Conservation (phyloP, 129 eudicot species). For the Solidago caesia region DNA sequence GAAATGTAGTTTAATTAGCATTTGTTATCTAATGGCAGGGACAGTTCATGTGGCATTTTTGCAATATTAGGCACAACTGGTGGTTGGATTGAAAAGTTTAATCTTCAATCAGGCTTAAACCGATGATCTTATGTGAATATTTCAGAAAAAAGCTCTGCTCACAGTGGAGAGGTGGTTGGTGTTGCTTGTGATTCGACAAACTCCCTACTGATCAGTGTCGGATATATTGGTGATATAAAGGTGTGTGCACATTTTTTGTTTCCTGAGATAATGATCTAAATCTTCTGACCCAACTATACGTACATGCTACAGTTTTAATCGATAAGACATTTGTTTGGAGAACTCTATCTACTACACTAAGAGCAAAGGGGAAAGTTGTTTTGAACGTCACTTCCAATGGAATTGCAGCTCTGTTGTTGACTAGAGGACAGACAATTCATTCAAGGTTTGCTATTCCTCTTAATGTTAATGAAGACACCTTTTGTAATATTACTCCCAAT, state of each 20-base stretch:
- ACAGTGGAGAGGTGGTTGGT: constrained; percentile 85
- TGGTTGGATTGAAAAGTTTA: constrained; percentile 95
- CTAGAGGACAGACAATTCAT: no score
- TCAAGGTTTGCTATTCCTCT: no score
- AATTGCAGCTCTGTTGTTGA: no score
- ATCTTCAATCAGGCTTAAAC: constrained; percentile 92
- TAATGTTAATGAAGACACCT: no score
- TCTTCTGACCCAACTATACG: neutral
- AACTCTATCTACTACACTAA: no score
- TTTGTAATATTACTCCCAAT: no score
- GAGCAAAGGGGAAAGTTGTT: no score
- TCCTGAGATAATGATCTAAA: neutral
- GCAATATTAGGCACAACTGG: constrained; percentile 84
- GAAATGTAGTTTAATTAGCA: neutral
- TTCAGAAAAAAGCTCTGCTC: constrained; percentile 57
- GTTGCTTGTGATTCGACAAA: constrained; percentile 96
- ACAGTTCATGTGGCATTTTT: constrained; percentile 90
- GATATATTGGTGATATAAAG: constrained; percentile 85
- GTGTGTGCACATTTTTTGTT: constrained; percentile 22
- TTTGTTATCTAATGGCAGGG: constrained; percentile 43
- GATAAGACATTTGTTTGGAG: no score
- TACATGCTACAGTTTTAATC: neutral
- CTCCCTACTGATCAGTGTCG: constrained; percentile 81
- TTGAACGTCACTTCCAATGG: no score
- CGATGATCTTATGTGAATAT: constrained; percentile 75